Conservation (phyloP, 1,284 basidiomycete species). For the Mycena sp. region DNA sequence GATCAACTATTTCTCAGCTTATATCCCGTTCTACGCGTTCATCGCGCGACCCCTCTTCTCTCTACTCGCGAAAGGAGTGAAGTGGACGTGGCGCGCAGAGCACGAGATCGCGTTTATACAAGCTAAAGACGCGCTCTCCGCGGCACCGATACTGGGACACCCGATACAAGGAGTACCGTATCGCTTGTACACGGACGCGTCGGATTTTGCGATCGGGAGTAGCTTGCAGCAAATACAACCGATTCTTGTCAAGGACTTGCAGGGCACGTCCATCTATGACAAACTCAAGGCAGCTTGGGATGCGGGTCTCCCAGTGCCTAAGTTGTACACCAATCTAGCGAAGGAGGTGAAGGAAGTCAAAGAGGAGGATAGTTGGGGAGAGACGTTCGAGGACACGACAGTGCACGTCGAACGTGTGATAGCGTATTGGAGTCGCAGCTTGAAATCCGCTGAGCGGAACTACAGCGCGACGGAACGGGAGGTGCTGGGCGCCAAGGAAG, state of each 20-base stretch:
- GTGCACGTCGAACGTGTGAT: slow-evolving; percentile 46
- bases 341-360: slow-evolving; percentile 7
- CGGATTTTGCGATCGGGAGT: slow-evolving; percentile 43
- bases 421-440: slow-evolving; percentile 43
- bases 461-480: slow-evolving; percentile 48
- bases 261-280: slow-evolving; percentile 46
- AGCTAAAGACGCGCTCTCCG: slow-evolving; percentile 37
- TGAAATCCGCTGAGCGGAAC: slow-evolving; percentile 43
- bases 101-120: slow-evolving; percentile 38
- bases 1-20: slow-evolving; percentile 26
- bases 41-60: background rate
- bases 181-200: slow-evolving; percentile 50
- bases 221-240: slow-evolving; percentile 50
- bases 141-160: slow-evolving; percentile 44
- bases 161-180: slow-evolving; percentile 42
- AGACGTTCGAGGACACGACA: slow-evolving; percentile 40
- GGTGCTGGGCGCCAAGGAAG: slow-evolving; percentile 45
- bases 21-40: slow-evolving; percentile 3
- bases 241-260: slow-evolving; percentile 44
- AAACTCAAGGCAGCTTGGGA: slow-evolving; percentile 31
- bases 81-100: slow-evolving; percentile 39
- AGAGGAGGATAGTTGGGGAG: slow-evolving; percentile 22
- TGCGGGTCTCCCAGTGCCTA: background rate
- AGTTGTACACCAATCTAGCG: background rate
- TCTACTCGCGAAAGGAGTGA: slow-evolving; percentile 29